Evolutionary conservation across 805 yeast genomes (phyloP).

Genomic region (Kluyveromyces siamensis): DNA sequence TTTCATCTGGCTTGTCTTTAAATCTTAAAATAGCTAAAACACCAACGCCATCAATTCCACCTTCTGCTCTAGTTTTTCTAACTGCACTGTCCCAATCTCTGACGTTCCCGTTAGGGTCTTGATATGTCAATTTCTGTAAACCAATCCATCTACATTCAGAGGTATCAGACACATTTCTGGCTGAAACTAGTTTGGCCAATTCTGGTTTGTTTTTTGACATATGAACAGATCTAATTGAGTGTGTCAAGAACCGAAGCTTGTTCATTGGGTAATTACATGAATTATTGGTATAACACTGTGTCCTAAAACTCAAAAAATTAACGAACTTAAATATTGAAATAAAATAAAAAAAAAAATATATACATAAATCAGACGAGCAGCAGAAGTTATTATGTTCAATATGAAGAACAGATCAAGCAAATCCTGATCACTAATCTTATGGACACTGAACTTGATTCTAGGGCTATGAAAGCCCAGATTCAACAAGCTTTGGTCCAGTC

Average conservation of each 20-base stretch:
- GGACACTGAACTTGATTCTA: neutral
- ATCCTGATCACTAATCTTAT: neutral
- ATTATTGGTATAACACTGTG: too few species aligned
- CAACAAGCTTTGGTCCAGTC: slow-evolving; percentile 62
- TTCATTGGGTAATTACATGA: neutral
- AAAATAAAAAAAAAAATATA: too few species aligned
- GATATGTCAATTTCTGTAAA: slow-evolving; percentile 55
- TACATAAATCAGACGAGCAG: neutral
- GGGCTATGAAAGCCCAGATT: slow-evolving; percentile 45
- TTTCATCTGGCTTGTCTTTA: slow-evolving; percentile 40
- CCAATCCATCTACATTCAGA: slow-evolving; percentile 58
- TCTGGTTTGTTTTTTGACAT: slow-evolving; percentile 29
- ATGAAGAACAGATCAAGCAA: too few species aligned
- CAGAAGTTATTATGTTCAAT: too few species aligned
- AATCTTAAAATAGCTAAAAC: slow-evolving; percentile 63
- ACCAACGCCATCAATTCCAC: slow-evolving; percentile 81
- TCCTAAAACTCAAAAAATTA: too few species aligned
- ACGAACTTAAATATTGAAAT: too few species aligned
- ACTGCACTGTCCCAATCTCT: slow-evolving; percentile 91
- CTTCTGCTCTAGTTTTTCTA: slow-evolving; percentile 56
- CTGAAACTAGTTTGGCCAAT: slow-evolving; percentile 25
- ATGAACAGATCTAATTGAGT: neutral
- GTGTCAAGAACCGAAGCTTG: neutral
- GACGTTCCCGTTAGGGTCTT: slow-evolving; percentile 59
- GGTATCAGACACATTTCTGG: slow-evolving; percentile 27